A percentile compares a stretch with the other conserved stretches of the same genome.
These are phyloP conservation scores for Sclerotinia nivalis DNA, from an alignment of 2,329 filamentous ascomycete genomes.

Conservation along the genomic window DNA sequence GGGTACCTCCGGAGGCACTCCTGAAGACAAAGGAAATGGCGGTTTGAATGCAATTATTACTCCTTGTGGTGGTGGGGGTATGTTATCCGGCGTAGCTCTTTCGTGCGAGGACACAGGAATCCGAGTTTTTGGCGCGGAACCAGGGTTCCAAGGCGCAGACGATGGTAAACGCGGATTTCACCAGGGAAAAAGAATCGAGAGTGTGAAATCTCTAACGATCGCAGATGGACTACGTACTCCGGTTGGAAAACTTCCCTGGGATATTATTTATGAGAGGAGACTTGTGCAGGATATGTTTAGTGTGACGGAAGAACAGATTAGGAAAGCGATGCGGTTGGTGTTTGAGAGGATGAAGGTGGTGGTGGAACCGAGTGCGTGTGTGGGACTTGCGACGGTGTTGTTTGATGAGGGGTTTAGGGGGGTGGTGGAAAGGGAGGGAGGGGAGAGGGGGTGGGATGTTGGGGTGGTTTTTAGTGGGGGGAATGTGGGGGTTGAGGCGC, in stretches of 20 bases:
- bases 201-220: constrained; percentile 75
- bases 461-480: constrained; percentile 62
- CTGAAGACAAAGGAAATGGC: constrained; percentile 15
- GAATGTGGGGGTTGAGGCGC: constrained; percentile 56
- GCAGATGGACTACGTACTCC: constrained; percentile 88
- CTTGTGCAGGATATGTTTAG: constrained; percentile 70
- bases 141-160: constrained; percentile 78
- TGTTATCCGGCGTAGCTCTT: constrained; percentile 81
- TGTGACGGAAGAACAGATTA: constrained; percentile 82
- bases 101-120: constrained; percentile 71
- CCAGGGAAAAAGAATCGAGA: constrained; percentile 61
- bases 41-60: constrained; percentile 72
- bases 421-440: constrained; percentile 69
- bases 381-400: constrained; percentile 78
- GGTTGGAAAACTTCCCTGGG: constrained; percentile 75
- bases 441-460: constrained; percentile 71
- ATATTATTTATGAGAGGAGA: constrained; percentile 68
- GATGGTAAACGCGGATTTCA: constrained; percentile 74
- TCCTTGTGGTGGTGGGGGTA: constrained; percentile 84
- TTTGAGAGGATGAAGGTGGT: constrained; percentile 88
- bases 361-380: constrained; percentile 83
- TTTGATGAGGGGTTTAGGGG: constrained; percentile 81
- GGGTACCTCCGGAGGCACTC: constrained; percentile 24
- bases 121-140: constrained; percentile 83
- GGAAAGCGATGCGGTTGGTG: constrained; percentile 71